Percentiles rank a stretch among this genome's conserved stretches.
Conservation (phyloP, 2,329 filamentous ascomycete species). For the Alternaria novae-zelandiae region DNA sequence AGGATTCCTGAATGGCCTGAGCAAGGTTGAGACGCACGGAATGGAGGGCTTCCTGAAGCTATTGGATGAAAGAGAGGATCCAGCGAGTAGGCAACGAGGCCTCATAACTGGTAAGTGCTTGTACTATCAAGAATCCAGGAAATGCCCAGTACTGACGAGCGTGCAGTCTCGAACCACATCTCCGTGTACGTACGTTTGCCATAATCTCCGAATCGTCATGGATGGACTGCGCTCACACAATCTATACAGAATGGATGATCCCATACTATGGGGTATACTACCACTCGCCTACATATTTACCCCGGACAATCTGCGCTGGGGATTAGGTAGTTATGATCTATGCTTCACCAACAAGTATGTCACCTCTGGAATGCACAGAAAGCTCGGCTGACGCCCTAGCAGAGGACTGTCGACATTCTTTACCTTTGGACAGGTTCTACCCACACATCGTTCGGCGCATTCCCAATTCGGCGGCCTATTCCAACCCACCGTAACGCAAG, state of each 20-base stretch:
- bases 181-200: slow-evolving; percentile 73
- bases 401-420: slow-evolving; percentile 81
- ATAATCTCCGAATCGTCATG: neutral
- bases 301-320: slow-evolving; percentile 81
- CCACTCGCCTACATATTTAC: slow-evolving; percentile 76
- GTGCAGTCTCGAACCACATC: slow-evolving; percentile 81
- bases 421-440: slow-evolving; percentile 84
- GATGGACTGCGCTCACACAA: slow-evolving; percentile 21
- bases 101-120: slow-evolving; percentile 75
- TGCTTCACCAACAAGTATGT: slow-evolving; percentile 85
- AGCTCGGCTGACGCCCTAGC: slow-evolving; percentile 19
- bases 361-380: neutral
- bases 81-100: slow-evolving; percentile 71
- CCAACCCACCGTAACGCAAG: slow-evolving; percentile 86
- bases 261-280: slow-evolving; percentile 88
- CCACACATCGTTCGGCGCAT: slow-evolving; percentile 81
- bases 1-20: slow-evolving; percentile 76
- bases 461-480: slow-evolving; percentile 84
- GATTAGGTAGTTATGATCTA: slow-evolving; percentile 91
- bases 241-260: slow-evolving; percentile 80
- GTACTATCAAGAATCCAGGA: neutral
- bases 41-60: slow-evolving; percentile 76
- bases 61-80: slow-evolving; percentile 74
- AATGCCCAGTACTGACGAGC: slow-evolving; percentile 17
- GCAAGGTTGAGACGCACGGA: slow-evolving; percentile 76